Evolutionary conservation across 371 early-diverging fungal genomes (phyloP).

Genomic region (Globomyces sp.): DNA sequence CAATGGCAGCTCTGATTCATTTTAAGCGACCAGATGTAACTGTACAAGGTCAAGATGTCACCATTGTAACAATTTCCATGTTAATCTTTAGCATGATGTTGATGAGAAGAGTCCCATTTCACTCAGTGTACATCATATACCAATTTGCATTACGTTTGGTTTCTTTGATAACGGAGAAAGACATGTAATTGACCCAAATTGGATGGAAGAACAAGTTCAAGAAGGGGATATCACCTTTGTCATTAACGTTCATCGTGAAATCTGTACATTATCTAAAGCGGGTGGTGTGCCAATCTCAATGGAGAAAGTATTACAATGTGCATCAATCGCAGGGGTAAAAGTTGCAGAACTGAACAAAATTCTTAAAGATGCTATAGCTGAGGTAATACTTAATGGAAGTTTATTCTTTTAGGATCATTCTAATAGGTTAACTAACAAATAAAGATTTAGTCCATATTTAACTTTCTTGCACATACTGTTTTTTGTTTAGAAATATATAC

Average conservation of each 20-base stretch:
- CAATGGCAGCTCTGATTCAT: slow-evolving; percentile 84
- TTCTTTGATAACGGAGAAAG: slow-evolving; percentile 80
- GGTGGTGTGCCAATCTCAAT: slow-evolving; percentile 70
- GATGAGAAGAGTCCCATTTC: slow-evolving; percentile 90
- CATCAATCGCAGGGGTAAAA: slow-evolving; percentile 71
- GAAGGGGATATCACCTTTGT: slow-evolving; percentile 83
- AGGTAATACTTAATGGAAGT: too few relatives aligned
- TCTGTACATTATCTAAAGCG: slow-evolving; percentile 86
- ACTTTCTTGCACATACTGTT: slow-evolving; percentile 8
- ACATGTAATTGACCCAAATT: slow-evolving; percentile 80
- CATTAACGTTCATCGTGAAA: slow-evolving; percentile 86
- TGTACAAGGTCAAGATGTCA: slow-evolving; percentile 85
- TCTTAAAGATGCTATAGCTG: slow-evolving; percentile 11
- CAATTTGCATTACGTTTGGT: slow-evolving; percentile 87
- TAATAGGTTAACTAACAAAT: too few relatives aligned
- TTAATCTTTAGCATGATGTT: slow-evolving; percentile 62
- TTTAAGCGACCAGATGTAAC: slow-evolving; percentile 93
- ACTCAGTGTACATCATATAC: slow-evolving; percentile 90
- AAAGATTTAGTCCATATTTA: background rate
- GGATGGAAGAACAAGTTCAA: slow-evolving; percentile 79
- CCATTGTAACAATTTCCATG: slow-evolving; percentile 62
- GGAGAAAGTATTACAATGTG: slow-evolving; percentile 71
- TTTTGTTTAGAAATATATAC: background rate
- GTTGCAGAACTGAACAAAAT: slow-evolving; percentile 64
- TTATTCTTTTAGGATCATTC: too few relatives aligned